Evolutionary conservation across 169 alveolate species (phyloP).

Genomic region (Toxoplasma gondii): DNA sequence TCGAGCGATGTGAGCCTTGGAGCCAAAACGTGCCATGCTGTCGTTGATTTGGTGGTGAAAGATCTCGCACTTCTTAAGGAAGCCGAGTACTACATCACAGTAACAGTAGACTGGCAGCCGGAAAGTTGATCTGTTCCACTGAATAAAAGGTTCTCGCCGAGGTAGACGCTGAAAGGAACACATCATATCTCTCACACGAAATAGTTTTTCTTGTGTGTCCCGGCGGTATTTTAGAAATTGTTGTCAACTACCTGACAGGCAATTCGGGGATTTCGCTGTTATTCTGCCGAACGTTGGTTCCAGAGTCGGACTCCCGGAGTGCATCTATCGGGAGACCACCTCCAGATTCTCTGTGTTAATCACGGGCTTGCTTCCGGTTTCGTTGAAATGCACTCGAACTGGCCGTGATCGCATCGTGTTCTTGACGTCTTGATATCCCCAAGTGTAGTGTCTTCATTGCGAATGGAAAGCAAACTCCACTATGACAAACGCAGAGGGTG

Average conservation of each 20-base stretch:
- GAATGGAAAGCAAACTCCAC: no score
- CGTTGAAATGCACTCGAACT: no score
- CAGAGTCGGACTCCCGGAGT: no score
- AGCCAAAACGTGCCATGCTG: slow-evolving; percentile 56
- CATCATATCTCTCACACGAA: neutral
- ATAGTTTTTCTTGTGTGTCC: neutral
- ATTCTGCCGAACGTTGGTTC: no score
- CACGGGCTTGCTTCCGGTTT: no score
- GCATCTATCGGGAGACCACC: no score
- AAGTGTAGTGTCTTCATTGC: no score
- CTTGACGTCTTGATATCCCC: no score
- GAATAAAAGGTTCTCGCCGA: neutral
- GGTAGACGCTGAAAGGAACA: neutral
- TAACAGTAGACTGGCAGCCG: slow-evolving; percentile 61
- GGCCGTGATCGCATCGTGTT: no score
- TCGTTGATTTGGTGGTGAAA: slow-evolving; percentile 61
- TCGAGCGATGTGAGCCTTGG: slow-evolving; percentile 40
- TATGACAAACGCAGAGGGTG: no score
- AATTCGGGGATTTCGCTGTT: no score
- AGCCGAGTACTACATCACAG: slow-evolving; percentile 57
- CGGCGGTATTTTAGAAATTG: neutral
- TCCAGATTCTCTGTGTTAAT: no score
- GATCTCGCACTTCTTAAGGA: slow-evolving; percentile 55
- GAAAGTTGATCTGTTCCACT: slow-evolving; percentile 17
- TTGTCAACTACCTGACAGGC: neutral